Evolutionary conservation across 31 red algal genomes (phyloP).

Genomic region (Pterothamnion heteromorphum): DNA sequence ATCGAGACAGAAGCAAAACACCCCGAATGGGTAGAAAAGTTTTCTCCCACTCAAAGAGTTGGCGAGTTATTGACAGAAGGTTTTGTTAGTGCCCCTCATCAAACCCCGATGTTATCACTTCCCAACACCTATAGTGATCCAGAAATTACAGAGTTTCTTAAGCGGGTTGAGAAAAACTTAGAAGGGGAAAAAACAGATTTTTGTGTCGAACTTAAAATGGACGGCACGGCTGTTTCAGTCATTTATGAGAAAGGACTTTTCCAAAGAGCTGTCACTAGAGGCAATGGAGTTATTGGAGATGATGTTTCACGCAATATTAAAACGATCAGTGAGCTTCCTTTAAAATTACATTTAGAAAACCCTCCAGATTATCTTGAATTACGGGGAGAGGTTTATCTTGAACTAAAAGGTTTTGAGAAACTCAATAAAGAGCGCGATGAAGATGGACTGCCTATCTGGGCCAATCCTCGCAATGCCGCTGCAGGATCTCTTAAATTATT

Average conservation of each 20-base stretch:
- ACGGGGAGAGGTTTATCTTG: constrained; percentile 77
- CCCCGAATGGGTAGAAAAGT: constrained; percentile 57
- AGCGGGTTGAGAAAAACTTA: constrained; percentile 25
- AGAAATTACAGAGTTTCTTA: constrained; percentile 55
- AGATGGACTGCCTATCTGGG: not conserved
- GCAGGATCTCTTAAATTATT: constrained; percentile 73
- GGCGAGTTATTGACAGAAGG: constrained; percentile 42
- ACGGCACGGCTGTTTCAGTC: constrained; percentile 71
- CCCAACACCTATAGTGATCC: constrained; percentile 58
- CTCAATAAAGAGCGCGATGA: not conserved
- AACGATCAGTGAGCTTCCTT: constrained; percentile 49
- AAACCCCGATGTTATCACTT: constrained; percentile 63
- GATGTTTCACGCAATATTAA: constrained; percentile 68
- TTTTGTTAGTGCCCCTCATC: constrained; percentile 62
- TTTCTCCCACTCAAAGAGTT: constrained; percentile 67
- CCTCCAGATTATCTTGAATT: constrained; percentile 49
- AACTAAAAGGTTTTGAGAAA: constrained; percentile 53
- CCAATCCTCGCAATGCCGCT: constrained; percentile 81
- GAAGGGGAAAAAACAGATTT: not conserved
- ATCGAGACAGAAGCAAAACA: constrained; percentile 53
- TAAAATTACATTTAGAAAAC: constrained; percentile 20
- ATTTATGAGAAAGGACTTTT: constrained; percentile 59
- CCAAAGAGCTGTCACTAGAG: constrained; percentile 61
- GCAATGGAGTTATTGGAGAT: constrained; percentile 69
- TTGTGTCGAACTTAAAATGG: constrained; percentile 71